Base-by-base conservation (phyloP, 306 rosid genomes). In the Quercus parvula region DNA sequence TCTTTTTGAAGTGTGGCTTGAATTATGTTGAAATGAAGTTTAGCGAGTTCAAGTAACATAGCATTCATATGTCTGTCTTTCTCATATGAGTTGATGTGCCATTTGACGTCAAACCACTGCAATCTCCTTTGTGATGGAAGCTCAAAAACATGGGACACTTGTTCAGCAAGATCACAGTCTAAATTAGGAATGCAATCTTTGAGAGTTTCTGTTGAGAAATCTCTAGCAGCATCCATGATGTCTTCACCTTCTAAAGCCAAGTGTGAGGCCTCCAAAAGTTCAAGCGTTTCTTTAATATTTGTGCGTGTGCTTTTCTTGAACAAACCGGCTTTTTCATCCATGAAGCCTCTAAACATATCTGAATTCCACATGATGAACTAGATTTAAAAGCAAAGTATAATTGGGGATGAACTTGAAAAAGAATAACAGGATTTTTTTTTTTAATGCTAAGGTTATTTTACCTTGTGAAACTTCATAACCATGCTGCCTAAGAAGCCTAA, bases 41-140 rank as follows among this genome's bases (percentile, higher is more conserved):
- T 88, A 7, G 94, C 85, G 12, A 88, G 64, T 25, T 84, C 82
- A 59, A 88, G 83, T 25, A 89, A 81, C 70, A 6, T 3, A 0
- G 19, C 30, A n/a, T 78, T 17, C 71, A 24, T 4, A 3, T 61
- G 52, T 52, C 38, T 30, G 41, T 61, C 74, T 15, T 63, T 57
- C 57, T 79, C 77, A 3, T 77, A 85, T 5, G 81, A 75, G 0
- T 73, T 75, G 1, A 85, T 75, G 7, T 90, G 87, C 92, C 94
- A 82, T 82, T 74, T 81, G 1, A 90, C 87, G 0, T 90, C 84
- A 67, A 88, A 91, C 97, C 94, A 91, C 4, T 56, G 69, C 1
- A 88, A 88, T 77, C 97, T 86, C 89, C 91, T 81, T 24, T 85
- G 89, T 7, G 81, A 78, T 0, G 97, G 82, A 77, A 88, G 77